phyloP scores from a whole-genome alignment of 345 rosid species.

The Eucalyptus leucophloia region DNA sequence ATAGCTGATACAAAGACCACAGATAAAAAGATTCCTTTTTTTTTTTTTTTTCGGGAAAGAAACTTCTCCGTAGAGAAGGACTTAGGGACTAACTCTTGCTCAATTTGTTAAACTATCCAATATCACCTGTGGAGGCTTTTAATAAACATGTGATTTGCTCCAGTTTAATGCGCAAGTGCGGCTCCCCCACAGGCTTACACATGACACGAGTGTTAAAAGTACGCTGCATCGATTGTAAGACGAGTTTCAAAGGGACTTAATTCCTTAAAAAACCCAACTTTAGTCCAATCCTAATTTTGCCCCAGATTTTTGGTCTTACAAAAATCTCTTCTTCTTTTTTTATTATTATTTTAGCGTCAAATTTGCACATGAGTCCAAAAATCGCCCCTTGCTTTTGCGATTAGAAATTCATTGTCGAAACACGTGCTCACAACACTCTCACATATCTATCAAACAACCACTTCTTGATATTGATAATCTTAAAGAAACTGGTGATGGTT shows the following conservation, averaged over 20 bases:
- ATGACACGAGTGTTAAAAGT: not conserved
- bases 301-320: not conserved
- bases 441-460: not conserved
- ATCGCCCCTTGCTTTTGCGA: not conserved
- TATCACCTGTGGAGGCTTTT: not conserved
- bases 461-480: not conserved
- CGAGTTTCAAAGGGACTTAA: not conserved
- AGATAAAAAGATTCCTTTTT: not conserved
- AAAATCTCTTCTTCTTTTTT: too few species aligned
- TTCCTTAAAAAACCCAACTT: not conserved
- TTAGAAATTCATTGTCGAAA: accelerated
- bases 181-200: not conserved
- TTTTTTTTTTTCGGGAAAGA: not conserved
- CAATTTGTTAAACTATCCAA: not conserved
- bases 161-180: not conserved
- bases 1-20: not conserved
- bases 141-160: not conserved
- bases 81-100: not conserved
- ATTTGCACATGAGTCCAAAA: not conserved
- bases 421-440: not conserved
- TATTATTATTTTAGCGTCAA: too few species aligned
- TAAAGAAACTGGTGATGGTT: accelerated
- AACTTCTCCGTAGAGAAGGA: not conserved
- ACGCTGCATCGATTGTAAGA: not conserved
- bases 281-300: not conserved